Conservation (phyloP, 1,139 yeast genomes). For the Suhomyces terraborum region DNA sequence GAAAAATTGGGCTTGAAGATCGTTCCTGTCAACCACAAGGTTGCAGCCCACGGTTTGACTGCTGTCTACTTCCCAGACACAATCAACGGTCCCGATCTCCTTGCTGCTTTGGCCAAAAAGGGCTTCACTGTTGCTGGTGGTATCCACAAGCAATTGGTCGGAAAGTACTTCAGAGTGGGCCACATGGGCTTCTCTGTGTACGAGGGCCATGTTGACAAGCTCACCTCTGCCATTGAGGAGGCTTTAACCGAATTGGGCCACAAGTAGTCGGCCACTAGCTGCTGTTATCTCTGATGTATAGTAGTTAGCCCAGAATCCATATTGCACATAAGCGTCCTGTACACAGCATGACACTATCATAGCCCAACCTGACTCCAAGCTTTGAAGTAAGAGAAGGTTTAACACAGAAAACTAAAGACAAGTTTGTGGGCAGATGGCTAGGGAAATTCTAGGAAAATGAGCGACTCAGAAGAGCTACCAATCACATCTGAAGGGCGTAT, state of each 20-base stretch:
- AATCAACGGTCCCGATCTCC: conserved; percentile 65
- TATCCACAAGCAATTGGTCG: conserved; percentile 76
- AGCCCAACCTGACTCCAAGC: too few species aligned
- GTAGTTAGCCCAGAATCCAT: too few species aligned
- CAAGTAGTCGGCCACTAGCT: conserved; percentile 2
- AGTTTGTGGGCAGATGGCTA: too few species aligned
- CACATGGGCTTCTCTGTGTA: conserved; percentile 78
- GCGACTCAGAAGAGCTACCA: too few species aligned
- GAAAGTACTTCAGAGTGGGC: conserved; percentile 89
- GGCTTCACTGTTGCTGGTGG: conserved; percentile 92
- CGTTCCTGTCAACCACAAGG: conserved; percentile 60
- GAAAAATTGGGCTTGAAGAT: conserved; percentile 64
- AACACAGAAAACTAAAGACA: too few species aligned
- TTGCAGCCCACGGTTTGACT: conserved; percentile 85
- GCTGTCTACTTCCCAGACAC: conserved; percentile 85
- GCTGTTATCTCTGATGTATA: not conserved
- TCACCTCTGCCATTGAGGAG: conserved; percentile 40
- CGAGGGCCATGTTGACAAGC: conserved; percentile 45
- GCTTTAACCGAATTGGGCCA: conserved; percentile 12
- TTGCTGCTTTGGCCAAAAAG: conserved; percentile 54
- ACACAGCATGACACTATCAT: too few species aligned
- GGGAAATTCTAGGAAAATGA: too few species aligned
- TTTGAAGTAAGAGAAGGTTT: too few species aligned
- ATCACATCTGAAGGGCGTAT: too few species aligned
- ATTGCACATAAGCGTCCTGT: too few species aligned